Percentiles rank a stretch among this genome's conserved stretches.
Conservation (phyloP, 352 stramenopile species). For the Globisporangium echinulatum region DNA sequence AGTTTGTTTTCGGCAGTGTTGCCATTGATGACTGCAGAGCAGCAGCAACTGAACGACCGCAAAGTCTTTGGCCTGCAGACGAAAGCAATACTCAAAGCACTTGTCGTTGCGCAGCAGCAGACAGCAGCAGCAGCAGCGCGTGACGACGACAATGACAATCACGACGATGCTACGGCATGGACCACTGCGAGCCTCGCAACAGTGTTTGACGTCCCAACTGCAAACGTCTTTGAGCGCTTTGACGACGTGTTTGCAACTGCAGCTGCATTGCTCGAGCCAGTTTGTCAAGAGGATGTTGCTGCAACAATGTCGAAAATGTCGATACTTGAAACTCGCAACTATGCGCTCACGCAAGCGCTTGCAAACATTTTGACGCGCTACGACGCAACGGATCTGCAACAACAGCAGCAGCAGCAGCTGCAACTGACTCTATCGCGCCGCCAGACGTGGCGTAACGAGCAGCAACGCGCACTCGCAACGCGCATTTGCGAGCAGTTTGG, state of each 20-base stretch:
- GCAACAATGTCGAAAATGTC: too few relatives aligned
- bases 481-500: conserved; percentile 36
- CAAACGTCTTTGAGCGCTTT: conserved; percentile 23
- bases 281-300: too few relatives aligned
- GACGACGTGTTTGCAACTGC: conserved; percentile 8
- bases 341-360: conserved; percentile 24
- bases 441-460: conserved; percentile 34
- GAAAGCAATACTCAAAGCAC: conserved; percentile 39
- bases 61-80: conserved; percentile 42
- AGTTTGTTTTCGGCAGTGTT: too few relatives aligned
- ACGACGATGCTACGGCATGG: neutral
- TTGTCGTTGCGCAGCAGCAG: conserved; percentile 8
- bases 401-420: neutral
- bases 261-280: neutral
- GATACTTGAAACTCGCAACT: too few relatives aligned
- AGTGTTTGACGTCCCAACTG: conserved; percentile 22
- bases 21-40: too few relatives aligned
- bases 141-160: neutral
- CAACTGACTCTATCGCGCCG: too few relatives aligned
- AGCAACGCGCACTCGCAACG: conserved; percentile 20
- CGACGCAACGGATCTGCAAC: conserved; percentile 1
- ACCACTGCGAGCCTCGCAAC: conserved; percentile 1
- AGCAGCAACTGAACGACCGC: conserved; percentile 1
- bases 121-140: conserved; percentile 1
- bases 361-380: conserved; percentile 29